Evolutionary conservation across 2,329 filamentous ascomycete genomes (phyloP).

Genomic region (Triangularia verruculosa): DNA sequence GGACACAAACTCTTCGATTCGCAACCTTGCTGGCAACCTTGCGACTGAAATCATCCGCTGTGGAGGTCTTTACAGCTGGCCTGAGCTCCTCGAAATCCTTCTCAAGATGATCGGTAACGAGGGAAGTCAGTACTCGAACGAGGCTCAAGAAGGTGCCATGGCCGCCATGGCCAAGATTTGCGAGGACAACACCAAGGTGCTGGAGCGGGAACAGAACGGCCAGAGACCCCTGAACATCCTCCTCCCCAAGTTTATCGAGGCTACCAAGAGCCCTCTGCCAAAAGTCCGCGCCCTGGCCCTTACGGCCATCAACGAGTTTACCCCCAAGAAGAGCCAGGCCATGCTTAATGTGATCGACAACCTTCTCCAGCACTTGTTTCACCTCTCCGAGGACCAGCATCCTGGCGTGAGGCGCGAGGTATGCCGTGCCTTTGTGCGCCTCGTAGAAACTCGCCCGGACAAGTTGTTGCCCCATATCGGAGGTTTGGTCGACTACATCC

Average conservation of each 20-base stretch:
- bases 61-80: conserved; percentile 86
- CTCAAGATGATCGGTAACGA: conserved; percentile 74
- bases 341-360: conserved; percentile 77
- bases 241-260: conserved; percentile 85
- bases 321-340: conserved; percentile 77
- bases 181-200: conserved; percentile 84
- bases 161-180: conserved; percentile 91
- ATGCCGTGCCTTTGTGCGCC: conserved; percentile 86
- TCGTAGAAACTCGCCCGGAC: conserved; percentile 86
- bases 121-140: conserved; percentile 61
- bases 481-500: conserved; percentile 88
- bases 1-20: conserved; percentile 77
- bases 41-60: conserved; percentile 87
- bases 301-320: conserved; percentile 86
- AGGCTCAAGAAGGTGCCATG: conserved; percentile 91
- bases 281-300: conserved; percentile 80
- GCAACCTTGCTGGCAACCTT: conserved; percentile 86
- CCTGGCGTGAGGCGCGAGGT: conserved; percentile 88
- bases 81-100: conserved; percentile 81
- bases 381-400: conserved; percentile 71
- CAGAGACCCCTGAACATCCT: conserved; percentile 85
- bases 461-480: conserved; percentile 85
- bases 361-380: conserved; percentile 79
- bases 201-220: conserved; percentile 85
- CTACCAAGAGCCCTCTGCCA: conserved; percentile 71